phyloP scores from a whole-genome alignment of 306 rosid genomes.

The Mimosa bimucronata region DNA sequence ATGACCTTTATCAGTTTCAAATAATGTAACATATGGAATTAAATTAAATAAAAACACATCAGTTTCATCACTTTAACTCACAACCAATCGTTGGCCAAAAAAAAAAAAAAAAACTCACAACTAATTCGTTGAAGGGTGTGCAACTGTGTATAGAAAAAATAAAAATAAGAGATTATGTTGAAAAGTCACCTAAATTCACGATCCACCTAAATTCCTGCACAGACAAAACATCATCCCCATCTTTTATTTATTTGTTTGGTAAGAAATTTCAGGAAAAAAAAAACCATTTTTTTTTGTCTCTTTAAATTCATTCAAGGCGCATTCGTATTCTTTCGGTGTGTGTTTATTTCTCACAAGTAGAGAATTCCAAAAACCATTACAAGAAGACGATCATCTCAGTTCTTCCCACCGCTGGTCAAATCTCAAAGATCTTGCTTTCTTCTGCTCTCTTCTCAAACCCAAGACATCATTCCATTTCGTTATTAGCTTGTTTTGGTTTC shows the following conservation, averaged over 20 bases:
- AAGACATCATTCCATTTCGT: conserved; percentile 5
- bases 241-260: neutral
- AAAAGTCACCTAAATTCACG: conserved; percentile 23
- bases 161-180: conserved; percentile 3
- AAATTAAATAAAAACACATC: neutral
- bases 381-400: neutral
- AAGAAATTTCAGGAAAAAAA: neutral
- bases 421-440: conserved; percentile 13
- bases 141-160: too few species aligned
- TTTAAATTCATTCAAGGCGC: conserved; percentile 28
- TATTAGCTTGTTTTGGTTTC: neutral
- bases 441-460: conserved; percentile 2
- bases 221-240: neutral
- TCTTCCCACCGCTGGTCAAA: neutral
- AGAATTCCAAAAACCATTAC: conserved; percentile 18
- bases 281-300: neutral
- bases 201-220: conserved; percentile 28
- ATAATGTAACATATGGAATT: neutral
- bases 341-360: neutral
- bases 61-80: neutral
- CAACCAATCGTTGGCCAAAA: too few species aligned
- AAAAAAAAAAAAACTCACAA: too few species aligned
- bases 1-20: neutral
- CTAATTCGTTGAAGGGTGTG: neutral
- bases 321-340: neutral